Base-by-base conservation (phyloP, 495 filamentous ascomycete species). In the Eremomyces bilateralis region DNA sequence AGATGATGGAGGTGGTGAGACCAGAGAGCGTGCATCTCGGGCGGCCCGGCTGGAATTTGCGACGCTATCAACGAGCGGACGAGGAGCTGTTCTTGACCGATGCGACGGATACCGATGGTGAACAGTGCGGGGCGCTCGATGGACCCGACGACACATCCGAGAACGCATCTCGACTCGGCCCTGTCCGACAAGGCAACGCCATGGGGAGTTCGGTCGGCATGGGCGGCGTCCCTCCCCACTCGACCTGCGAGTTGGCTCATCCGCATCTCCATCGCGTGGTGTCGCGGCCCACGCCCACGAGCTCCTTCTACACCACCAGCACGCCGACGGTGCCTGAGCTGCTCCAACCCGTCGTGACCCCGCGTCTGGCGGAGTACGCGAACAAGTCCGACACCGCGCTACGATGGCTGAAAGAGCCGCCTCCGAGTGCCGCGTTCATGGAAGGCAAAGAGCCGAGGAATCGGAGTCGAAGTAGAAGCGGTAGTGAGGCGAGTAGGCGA, bases 371-470 rank as follows among this genome's bases (percentile, higher is more conserved):
- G 30, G 30, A 32, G 10, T 16, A 16, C 6, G 8, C 6, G 15
- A n/a, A n/a, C n/a, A n/a, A n/a, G n/a, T n/a, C n/a, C n/a, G n/a
- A n/a, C n/a, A n/a, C n/a, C n/a, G n/a, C n/a, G n/a, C n/a, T n/a
- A n/a, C n/a, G n/a, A n/a, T 35, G 33, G 33, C 20, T 35, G 33
- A 20, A 21, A 19, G 16, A 35, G 33, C 16, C 16, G 4, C 33
- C 33, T 8, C 33, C 33, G n/a, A 20, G 5, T 4, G 33, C 33
- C 5, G 19, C 6, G 8, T 20, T 35, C 20, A 35, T 35, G 33
- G 20, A 22, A 4, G 33, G 33, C 8, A 35, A 35, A 17, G 30
- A n/a, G n/a, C n/a, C n/a, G n/a, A n/a, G n/a, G n/a, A n/a, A n/a
- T n/a, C n/a, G n/a, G n/a, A n/a, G n/a, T n/a, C n/a, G n/a, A n/a